phyloP scores from a whole-genome alignment of 768 basidiomycete species.

The Calocybe gangraenosa region DNA sequence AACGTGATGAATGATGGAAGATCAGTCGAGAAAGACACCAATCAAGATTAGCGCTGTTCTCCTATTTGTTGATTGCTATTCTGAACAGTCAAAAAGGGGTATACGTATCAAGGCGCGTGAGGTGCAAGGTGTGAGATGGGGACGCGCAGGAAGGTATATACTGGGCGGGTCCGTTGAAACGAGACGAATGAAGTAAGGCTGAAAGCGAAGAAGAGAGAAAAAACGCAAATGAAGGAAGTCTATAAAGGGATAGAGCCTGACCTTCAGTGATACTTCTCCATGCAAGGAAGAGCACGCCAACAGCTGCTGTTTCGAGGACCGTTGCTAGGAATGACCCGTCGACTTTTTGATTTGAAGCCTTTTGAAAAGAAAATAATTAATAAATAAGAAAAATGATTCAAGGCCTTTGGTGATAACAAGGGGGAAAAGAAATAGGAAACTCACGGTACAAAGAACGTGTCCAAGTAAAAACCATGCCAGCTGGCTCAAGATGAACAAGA shows the following conservation, averaged over 20 bases:
- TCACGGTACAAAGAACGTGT: conserved; percentile 66
- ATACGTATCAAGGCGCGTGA: too few species aligned
- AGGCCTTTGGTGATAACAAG: background rate
- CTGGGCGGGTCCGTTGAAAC: too few species aligned
- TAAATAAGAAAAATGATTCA: conserved; percentile 1
- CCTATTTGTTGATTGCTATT: too few species aligned
- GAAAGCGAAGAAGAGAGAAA: conserved; percentile 1
- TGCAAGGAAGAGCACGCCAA: conserved; percentile 66
- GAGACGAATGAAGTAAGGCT: too few species aligned
- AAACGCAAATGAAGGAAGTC: conserved; percentile 1
- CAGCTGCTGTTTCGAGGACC: conserved; percentile 71
- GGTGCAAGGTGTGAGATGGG: background rate
- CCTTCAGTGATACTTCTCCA: conserved; percentile 92
- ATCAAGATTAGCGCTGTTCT: too few species aligned
- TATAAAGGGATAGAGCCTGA: conserved; percentile 26
- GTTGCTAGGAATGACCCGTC: conserved; percentile 90
- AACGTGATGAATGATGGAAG: too few species aligned
- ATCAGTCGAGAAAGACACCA: too few species aligned
- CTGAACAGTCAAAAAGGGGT: too few species aligned
- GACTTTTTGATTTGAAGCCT: conserved; percentile 64
- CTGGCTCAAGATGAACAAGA: conserved; percentile 77
- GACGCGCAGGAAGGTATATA: background rate
- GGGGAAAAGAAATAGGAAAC: conserved; percentile 9
- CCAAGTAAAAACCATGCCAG: conserved; percentile 80
- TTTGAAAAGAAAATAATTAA: background rate